Evolutionary conservation across 345 rosid genomes (phyloP), one percentile per base, ranked within the genome.

Genomic region (Bruguiera sexangula): DNA sequence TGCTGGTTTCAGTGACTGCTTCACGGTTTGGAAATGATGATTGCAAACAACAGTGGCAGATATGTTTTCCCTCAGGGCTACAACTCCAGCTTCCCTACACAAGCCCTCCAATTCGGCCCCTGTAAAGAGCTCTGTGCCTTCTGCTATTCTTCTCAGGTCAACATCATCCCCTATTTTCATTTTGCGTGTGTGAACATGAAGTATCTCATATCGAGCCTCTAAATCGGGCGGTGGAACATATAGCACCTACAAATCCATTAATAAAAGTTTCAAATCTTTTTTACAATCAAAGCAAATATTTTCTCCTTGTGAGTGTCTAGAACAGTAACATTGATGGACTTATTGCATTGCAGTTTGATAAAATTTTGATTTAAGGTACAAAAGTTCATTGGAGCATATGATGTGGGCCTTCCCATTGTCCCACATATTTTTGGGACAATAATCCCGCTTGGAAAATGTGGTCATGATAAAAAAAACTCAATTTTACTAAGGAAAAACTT

Each of bases 61-160:
- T 4, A 90, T 89, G 85, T 88, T 78, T 79, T 95, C 99, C 78
- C 97, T 84, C 68, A 91, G 77, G 16, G 97, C 90, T 46, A 84
- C 91, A 2, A 87, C 86, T 71, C 96, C 97, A 36, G 91, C 90
- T 86, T 95, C 96, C 76, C 85, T 67, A 69, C 99, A 95, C 56
- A 95, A 80, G 48, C 93, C 91, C 59, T 91, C 92, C 48, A 92
- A 82, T 63, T 95, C 97, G 0, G 97, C 96, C 56, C 99, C 97
- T 0, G 96, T 92, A 69, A 88, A 92, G n/a, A 87, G 86, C 46
- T 89, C 92, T 0, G 97, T 89, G 21, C 86, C 93, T 60, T 84
- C 87, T 2, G 99, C 96, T 56, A 88, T 79, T 67, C 80, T 83
- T 66, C 79, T 78, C 52, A 95, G 85, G 73, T 95, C 84, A 50